Conservation (phyloP, 306 rosid genomes). For the Argentina anserina region DNA sequence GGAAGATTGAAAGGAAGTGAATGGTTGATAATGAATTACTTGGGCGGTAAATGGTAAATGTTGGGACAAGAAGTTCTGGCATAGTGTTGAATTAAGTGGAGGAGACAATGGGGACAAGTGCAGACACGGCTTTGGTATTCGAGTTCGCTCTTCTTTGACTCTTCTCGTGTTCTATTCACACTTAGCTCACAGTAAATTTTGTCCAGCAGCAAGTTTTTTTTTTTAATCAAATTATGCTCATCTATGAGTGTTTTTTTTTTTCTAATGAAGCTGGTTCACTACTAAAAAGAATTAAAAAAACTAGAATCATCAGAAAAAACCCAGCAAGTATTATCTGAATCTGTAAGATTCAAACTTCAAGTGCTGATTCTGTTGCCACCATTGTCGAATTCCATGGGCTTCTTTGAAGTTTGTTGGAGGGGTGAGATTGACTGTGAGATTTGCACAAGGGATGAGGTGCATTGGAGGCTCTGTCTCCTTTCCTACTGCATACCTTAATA, state of each 20-base stretch:
- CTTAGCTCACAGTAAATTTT: not conserved
- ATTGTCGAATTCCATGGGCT: constrained; percentile 91
- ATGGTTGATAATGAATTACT: not conserved
- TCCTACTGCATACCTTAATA: constrained; percentile 62
- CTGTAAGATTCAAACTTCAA: constrained; percentile 39
- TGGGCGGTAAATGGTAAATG: not conserved
- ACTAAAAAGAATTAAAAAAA: too few species aligned
- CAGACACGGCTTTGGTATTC: constrained; percentile 20
- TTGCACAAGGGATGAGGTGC: constrained; percentile 89
- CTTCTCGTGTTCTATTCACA: not conserved
- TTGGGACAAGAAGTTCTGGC: not conserved
- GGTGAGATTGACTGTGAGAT: constrained; percentile 36
- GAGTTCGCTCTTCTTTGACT: constrained; percentile 18
- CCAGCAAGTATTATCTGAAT: constrained; percentile 29
- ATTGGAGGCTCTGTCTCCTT: constrained; percentile 50
- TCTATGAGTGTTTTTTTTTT: not conserved
- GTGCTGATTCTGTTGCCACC: constrained; percentile 67
- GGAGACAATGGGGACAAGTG: not conserved
- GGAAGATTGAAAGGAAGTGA: not conserved
- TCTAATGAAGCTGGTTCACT: not conserved
- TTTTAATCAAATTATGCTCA: not conserved
- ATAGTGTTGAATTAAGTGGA: not conserved
- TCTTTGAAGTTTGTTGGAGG: constrained; percentile 49
- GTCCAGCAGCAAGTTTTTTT: not conserved
- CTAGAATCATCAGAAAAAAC: not conserved